Evolutionary conservation across 2,329 filamentous ascomycete genomes (phyloP), one percentile per base, ranked within the genome.

Genomic region (Aspergillus phoenicis): DNA sequence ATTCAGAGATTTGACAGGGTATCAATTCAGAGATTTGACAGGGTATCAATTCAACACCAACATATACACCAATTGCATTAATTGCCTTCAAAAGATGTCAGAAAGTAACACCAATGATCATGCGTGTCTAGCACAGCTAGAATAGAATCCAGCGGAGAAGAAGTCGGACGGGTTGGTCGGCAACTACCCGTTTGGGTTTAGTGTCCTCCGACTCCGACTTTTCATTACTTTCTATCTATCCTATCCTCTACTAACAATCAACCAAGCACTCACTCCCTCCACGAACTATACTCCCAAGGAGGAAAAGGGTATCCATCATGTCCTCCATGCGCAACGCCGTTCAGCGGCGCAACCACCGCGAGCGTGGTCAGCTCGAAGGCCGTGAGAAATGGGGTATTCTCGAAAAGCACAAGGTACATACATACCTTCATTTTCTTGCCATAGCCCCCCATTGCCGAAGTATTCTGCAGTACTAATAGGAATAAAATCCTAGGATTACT

Each of bases 371-470:
- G 77, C 91, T 93, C 43, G 78, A 87, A 65, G 91, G 93, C 74
- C 91, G 95, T 57, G 82, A 89, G 66, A 91, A 91, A 81, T 92
- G 93, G 79, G 95, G 95, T 66, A 85, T 98, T 22, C 88, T 98
- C 63, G 95, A 98, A 78, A 98, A 99, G 81, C 91, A 95, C 84
- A 97, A 97, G 82, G 89, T 89, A 72, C 26, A 57, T 64, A 52
- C 15, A 7, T 45, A 49, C 52, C 3, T 3, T 30, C 7, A 58
- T 6, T 8, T 6, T n/a, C 13, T 10, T 17, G 6, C 7, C 17
- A 24, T 20, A 20, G 20, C 20, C 20, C 20, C 20, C 20, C 20
- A 20, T 20, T 20, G 2, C 2, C 20, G 20, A 20, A 20, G 20
- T 20, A 20, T 20, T 2, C 20, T 20, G 20, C 20, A 20, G 38